Evolutionary conservation across 148 eudicot species (phyloP), one percentile per base, ranked within the genome.

Genomic region (Camellia japonica): DNA sequence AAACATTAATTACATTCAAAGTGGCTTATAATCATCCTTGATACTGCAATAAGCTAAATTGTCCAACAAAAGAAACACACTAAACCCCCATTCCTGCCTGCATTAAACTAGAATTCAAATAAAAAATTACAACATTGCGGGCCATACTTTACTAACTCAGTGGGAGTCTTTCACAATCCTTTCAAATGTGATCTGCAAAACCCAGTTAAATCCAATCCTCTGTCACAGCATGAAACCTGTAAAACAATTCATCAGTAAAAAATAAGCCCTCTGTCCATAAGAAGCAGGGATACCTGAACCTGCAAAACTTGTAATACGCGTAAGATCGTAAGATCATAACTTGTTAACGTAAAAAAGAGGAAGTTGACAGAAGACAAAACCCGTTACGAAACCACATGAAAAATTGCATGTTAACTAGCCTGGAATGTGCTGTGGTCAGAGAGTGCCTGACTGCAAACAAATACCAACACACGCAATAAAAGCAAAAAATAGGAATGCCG

Each of bases 271-370:
- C 59, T 58, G 76, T 51, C 62, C 73, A 59, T 73, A 49, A 30
- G 78, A 80, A 52, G 73, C 83, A 75, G 79, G 83, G 49, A 68
- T 74, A 67, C 83, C 83, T 66, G 83, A 80, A 74, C 79, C 83
- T 80, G 83, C 83, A 80, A 55, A 44, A 75, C 83, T 80, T 19
- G 60, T 55, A 12, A 56, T 62, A 7, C 46, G 52, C 5, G 74
- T 80, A 74, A 80, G 79, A 23, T 74, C 5, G 74, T 80, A 74
- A 80, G 79, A 23, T 74, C 67, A 16, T 7, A 44, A 80, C 61
- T 75, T 54, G 10, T 4, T 62, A 15, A 43, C 51, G 0, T 6
- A 51, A 6, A 79, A 79, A 58, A 63, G 30, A 56, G 11, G 30
- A 74, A 74, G 77, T 56, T 3, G 30, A 74, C 43, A 74, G 66